Evolutionary conservation across 2,329 filamentous ascomycete species (phyloP).

Genomic region (Coleophoma eucalyptorum): DNA sequence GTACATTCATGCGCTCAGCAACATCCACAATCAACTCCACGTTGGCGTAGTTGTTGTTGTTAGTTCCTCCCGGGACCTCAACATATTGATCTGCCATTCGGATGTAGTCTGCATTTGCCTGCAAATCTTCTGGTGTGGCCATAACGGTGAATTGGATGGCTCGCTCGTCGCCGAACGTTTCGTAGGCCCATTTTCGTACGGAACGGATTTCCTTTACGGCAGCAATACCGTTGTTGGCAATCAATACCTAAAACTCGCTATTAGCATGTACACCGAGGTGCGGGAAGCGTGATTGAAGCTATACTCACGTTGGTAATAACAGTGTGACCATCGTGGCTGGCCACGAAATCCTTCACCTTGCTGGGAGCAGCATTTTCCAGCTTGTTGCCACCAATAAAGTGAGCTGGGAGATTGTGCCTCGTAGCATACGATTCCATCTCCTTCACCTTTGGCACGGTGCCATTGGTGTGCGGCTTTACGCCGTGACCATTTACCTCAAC

Average conservation of each 20-base stretch:
- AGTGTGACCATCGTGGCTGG: slow-evolving; percentile 85
- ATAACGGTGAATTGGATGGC: slow-evolving; percentile 99
- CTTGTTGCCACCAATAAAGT: slow-evolving; percentile 96
- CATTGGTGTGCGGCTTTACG: slow-evolving; percentile 25
- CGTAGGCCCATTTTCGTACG: slow-evolving; percentile 99
- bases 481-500: slow-evolving; percentile 31
- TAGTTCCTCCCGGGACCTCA: slow-evolving; percentile 96
- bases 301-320: slow-evolving; percentile 90
- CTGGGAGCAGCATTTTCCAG: slow-evolving; percentile 77
- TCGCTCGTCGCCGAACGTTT: slow-evolving; percentile 96
- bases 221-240: slow-evolving; percentile 99
- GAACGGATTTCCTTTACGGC: slow-evolving; percentile 99
- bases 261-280: slow-evolving; percentile 9
- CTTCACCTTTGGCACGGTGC: slow-evolving; percentile 48
- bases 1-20: slow-evolving; percentile 96
- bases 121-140: slow-evolving; percentile 96
- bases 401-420: slow-evolving; percentile 78
- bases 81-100: slow-evolving; percentile 99
- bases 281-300: neutral
- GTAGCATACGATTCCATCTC: slow-evolving; percentile 68
- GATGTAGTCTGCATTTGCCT: slow-evolving; percentile 98
- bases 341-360: slow-evolving; percentile 95
- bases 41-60: slow-evolving; percentile 99
- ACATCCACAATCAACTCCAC: slow-evolving; percentile 99
- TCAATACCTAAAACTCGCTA: slow-evolving; percentile 67